Base-by-base conservation (phyloP, 1,284 basidiomycete genomes). In the Trichosporon faecale region DNA sequence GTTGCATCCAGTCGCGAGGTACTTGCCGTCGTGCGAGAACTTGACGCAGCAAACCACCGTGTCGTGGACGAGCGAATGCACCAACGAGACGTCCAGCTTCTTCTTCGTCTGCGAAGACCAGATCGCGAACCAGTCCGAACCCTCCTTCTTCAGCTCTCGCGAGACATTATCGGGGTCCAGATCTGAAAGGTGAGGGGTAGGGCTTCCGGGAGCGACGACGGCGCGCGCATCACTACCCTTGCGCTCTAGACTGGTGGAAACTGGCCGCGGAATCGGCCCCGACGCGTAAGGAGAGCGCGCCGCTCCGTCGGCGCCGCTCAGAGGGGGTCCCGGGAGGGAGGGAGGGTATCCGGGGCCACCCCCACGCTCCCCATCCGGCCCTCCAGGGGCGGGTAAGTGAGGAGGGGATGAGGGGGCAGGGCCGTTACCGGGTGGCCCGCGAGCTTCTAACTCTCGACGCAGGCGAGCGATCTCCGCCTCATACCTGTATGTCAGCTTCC, bases 11-110 rank as follows among this genome's bases (percentile, higher is more conserved):
- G 94, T 95, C 6, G 93, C 94, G 23, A 97, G 86, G 75, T 86
- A 92, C 80, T 91, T 93, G 46, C 94, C 94, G 79, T 96, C 93
- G 4, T 91, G 88, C 7, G 92, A 94, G 84, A 97, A 95, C 64
- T 91, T 88, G 61, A 96, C 93, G 80, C 93, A 95, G 84, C 93
- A 95, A 0, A 95, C 94, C 12, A 95, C 93, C 92, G 92, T 95
- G 82, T 97, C 94, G 81, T 99, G 96, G 78, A 90, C 89, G 37
- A 99, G 85, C 1, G 92, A 97, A 82, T 98, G 94, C 23, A 95
- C 90, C 68, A 98, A 84, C 64, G 86, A 86, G n/a, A 99, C 93
- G 81, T 98, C 94, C 68, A 97, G 85, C 70, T 89, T 87, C 65
- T 90, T 87, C 84, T 94, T 92, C 25, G 86, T 89, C 77, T 91